A percentile compares a stretch with the other conserved stretches of the same genome.
phyloP scores from a whole-genome alignment of 805 yeast genomes.

The Komagataella pseudopastoris region DNA sequence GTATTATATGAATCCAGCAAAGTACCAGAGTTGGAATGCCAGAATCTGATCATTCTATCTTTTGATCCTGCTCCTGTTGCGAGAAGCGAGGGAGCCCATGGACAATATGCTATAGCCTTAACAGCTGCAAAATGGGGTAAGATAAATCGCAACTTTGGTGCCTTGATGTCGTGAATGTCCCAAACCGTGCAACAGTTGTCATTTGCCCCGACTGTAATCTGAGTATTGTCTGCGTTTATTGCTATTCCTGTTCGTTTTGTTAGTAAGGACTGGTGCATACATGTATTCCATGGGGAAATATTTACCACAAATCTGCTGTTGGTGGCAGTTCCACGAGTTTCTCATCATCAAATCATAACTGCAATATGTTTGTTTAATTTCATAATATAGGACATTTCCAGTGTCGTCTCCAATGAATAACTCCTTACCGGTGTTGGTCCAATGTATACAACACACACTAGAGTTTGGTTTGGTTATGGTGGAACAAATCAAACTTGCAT shows the following conservation, averaged over 20 bases:
- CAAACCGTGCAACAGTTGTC: slow-evolving; percentile 73
- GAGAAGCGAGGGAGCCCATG: slow-evolving; percentile 69
- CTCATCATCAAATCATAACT: slow-evolving; percentile 10
- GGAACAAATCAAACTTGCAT: slow-evolving; percentile 9
- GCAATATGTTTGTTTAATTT: slow-evolving; percentile 8
- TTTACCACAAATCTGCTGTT: slow-evolving; percentile 49
- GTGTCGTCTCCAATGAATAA: slow-evolving; percentile 53
- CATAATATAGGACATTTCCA: slow-evolving; percentile 41
- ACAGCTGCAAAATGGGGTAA: slow-evolving; percentile 77
- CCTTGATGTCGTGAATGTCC: slow-evolving; percentile 33
- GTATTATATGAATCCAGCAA: slow-evolving; percentile 42
- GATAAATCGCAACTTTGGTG: slow-evolving; percentile 30
- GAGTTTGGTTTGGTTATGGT: slow-evolving; percentile 15
- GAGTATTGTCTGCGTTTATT: slow-evolving; percentile 34
- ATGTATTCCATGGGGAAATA: slow-evolving; percentile 9
- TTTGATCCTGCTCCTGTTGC: slow-evolving; percentile 90
- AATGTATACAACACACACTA: slow-evolving; percentile 43
- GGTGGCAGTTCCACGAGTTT: slow-evolving; percentile 28
- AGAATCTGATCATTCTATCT: slow-evolving; percentile 69
- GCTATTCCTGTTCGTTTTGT: slow-evolving; percentile 34
- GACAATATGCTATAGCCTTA: slow-evolving; percentile 82
- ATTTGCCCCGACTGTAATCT: slow-evolving; percentile 73
- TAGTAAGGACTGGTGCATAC: background rate
- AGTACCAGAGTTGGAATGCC: slow-evolving; percentile 80
- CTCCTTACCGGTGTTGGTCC: slow-evolving; percentile 33